Evolutionary conservation across 2,329 filamentous ascomycete genomes (phyloP).

Genomic region (Dryadomyces quercivorus): DNA sequence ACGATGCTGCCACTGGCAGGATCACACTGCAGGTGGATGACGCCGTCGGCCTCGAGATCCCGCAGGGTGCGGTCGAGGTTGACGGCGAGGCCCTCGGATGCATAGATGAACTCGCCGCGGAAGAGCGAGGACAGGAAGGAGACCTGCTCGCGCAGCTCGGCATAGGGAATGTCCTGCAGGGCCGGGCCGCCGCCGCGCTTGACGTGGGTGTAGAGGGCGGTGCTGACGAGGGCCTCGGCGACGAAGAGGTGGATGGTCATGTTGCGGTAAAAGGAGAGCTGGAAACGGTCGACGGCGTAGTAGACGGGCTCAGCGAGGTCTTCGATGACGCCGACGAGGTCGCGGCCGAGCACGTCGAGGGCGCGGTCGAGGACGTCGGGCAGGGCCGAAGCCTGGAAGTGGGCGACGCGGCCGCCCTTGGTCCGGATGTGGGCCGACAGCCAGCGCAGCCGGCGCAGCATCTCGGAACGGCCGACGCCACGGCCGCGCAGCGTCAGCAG

Average conservation of each 20-base stretch:
- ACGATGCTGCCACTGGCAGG: slow-evolving; percentile 34
- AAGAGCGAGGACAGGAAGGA: slow-evolving; percentile 87
- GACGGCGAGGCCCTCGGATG: slow-evolving; percentile 64
- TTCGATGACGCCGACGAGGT: slow-evolving; percentile 69
- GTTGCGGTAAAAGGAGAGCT: slow-evolving; percentile 95
- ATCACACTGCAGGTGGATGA: slow-evolving; percentile 54
- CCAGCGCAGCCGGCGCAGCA: slow-evolving; percentile 84
- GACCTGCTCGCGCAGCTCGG: slow-evolving; percentile 65
- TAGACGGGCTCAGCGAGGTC: slow-evolving; percentile 84
- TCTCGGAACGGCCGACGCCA: slow-evolving; percentile 76
- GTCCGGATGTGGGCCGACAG: slow-evolving; percentile 67
- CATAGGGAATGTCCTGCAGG: slow-evolving; percentile 66
- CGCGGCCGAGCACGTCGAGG: slow-evolving; percentile 80
- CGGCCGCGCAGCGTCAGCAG: slow-evolving; percentile 82
- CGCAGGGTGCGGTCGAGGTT: slow-evolving; percentile 73
- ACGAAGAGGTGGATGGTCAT: slow-evolving; percentile 99
- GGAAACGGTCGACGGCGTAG: slow-evolving; percentile 90
- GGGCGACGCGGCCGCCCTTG: slow-evolving; percentile 85
- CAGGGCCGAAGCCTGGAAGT: slow-evolving; percentile 74
- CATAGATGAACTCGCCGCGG: slow-evolving; percentile 94
- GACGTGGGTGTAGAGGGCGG: slow-evolving; percentile 78
- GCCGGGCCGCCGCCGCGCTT: slow-evolving; percentile 81
- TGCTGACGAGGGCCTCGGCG: slow-evolving; percentile 79
- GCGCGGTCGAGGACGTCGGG: slow-evolving; percentile 78
- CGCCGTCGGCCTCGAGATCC: slow-evolving; percentile 64